A percentile compares a stretch with the other conserved stretches of the same genome.
Evolutionary conservation across 2,329 filamentous ascomycete species (phyloP).

Genomic region (Aureobasidium zeae): DNA sequence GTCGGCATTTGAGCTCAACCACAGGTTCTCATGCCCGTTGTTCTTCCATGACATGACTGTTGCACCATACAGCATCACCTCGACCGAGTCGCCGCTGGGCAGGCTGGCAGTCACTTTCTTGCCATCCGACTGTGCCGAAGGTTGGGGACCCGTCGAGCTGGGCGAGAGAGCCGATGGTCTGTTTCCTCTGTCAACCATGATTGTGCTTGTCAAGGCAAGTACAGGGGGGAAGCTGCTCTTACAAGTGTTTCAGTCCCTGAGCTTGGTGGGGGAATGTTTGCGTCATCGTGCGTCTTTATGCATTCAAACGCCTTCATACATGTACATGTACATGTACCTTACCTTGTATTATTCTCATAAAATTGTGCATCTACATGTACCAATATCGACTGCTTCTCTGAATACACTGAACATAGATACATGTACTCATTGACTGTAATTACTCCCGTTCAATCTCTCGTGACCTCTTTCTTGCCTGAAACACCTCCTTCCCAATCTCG

Average conservation of each 20-base stretch:
- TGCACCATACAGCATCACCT: slow-evolving; percentile 81
- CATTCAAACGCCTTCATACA: too few relatives aligned
- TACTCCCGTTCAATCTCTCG: not conserved
- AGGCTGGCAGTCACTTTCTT: slow-evolving; percentile 68
- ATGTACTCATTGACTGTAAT: not conserved
- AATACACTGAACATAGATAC: not conserved
- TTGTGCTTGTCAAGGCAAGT: too few relatives aligned
- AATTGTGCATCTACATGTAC: too few relatives aligned
- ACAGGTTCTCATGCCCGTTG: slow-evolving; percentile 69
- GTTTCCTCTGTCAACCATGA: slow-evolving; percentile 74
- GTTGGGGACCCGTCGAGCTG: slow-evolving; percentile 55
- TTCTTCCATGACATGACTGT: slow-evolving; percentile 93
- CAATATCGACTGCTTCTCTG: too few relatives aligned
- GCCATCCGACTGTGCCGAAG: slow-evolving; percentile 65
- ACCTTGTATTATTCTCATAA: too few relatives aligned
- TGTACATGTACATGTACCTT: too few relatives aligned
- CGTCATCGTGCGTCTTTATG: too few relatives aligned
- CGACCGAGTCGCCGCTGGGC: slow-evolving; percentile 76
- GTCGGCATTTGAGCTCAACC: slow-evolving; percentile 67
- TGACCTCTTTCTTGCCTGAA: slow-evolving; percentile 49
- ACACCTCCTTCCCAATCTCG: slow-evolving; percentile 65
- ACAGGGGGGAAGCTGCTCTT: too few relatives aligned
- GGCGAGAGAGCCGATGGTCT: slow-evolving; percentile 69
- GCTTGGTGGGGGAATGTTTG: slow-evolving; percentile 2
- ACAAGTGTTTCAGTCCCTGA: not conserved